phyloP scores from a whole-genome alignment of 176 grass and related monocot genomes.

The Saccharum spontaneum region DNA sequence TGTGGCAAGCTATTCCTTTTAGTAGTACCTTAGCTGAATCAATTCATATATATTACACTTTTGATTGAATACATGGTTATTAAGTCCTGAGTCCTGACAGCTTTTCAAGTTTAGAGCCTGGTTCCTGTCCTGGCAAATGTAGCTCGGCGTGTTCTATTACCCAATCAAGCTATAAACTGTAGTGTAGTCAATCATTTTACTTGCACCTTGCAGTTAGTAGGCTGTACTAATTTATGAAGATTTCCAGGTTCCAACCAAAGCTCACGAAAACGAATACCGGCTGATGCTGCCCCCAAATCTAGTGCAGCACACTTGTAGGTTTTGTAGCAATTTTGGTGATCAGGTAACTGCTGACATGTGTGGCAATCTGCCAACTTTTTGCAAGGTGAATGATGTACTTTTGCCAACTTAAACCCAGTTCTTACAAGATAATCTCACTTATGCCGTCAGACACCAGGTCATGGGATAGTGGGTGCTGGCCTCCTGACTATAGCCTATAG shows the following conservation, averaged over 20 bases:
- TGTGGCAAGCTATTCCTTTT: neutral
- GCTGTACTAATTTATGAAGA: neutral
- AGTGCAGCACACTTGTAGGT: neutral
- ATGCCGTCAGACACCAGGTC: too few species aligned
- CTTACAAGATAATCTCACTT: neutral
- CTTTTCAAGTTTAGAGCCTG: neutral
- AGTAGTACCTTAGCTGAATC: neutral
- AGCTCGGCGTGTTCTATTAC: neutral
- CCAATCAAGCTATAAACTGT: neutral
- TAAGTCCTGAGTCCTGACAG: neutral
- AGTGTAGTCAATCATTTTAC: neutral
- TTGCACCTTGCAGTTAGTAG: neutral
- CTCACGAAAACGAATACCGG: neutral
- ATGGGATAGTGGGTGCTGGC: too few species aligned
- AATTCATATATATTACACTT: neutral
- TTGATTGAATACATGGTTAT: neutral
- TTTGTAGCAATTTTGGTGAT: too few species aligned
- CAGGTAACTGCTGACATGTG: neutral
- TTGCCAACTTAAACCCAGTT: neutral
- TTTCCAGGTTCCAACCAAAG: neutral
- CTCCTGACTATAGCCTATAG: too few species aligned
- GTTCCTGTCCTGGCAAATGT: neutral
- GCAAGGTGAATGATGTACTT: neutral
- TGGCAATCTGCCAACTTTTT: neutral
- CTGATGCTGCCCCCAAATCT: neutral